Base-by-base conservation (phyloP, 1,139 yeast genomes). In the Scheffersomyces insectosa region DNA sequence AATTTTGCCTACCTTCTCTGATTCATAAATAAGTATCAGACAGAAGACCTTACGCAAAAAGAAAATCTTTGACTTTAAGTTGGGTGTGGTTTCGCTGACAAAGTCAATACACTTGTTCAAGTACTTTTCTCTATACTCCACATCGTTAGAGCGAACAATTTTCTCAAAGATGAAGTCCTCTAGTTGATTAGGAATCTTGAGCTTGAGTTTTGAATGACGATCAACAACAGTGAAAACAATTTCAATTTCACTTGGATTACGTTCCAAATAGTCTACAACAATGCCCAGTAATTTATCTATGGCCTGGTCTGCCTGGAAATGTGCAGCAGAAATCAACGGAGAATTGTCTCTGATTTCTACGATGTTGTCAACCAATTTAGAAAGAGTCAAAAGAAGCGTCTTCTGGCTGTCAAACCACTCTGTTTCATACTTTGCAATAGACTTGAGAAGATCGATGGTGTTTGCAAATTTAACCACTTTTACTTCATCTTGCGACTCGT, bases 291-390 rank as follows among this genome's bases (percentile, higher is more conserved):
- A 71, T 40, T 77, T 83, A 20, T 75, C 77, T 33, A 86, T 68
- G 0, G 95, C 82, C 56, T 86, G 93, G 41, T 80, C 86, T n/a
- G 87, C 75, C 58, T 85, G 89, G 59, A 89, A 78, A 47, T 82
- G 88, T 16, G 82, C 68, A 1, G 85, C 73, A 0, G 91, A 83
- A 1, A 81, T 75, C 41, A 80, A 65, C 1, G 80, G 64, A 2
- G 80, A 69, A 0, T 63, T 52, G 30, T 59, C 58, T 42, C 75
- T 70, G 33, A 79, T 67, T 2, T 66, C 59, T 2, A 69, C 61
- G 12, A 84, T 74, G 36, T 71, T 70, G 40, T 73, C 79, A 0
- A 75, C 68, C 33, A 79, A 56, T 1, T 69, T 63, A 1, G 80
- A 71, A 41, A 84, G 63, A 5, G 70, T 66, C n/a, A 75, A 60